Percentiles rank a stretch among this genome's conserved stretches.
These are phyloP conservation scores for Paulownia fortunei DNA, from an alignment of 257 asterid genomes.

Conservation along the genomic window DNA sequence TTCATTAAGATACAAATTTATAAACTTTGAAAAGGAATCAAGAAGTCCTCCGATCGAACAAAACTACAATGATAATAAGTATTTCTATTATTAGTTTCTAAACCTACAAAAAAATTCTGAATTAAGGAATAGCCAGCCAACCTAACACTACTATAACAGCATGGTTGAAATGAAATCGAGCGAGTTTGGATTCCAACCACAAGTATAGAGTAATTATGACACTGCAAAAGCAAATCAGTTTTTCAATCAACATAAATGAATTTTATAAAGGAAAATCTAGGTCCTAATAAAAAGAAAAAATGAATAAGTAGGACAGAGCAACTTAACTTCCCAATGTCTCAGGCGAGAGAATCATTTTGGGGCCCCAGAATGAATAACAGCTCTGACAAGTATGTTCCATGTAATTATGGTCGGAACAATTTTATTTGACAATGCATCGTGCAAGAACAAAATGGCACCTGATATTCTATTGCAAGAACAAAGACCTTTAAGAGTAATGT, in stretches of 20 bases:
- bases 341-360: slow-evolving; percentile 31
- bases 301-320: slow-evolving; percentile 25
- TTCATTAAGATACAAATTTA: no score
- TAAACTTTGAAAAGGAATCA: no score
- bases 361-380: slow-evolving; percentile 55
- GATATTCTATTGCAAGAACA: slow-evolving; percentile 78
- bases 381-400: slow-evolving; percentile 96
- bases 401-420: slow-evolving; percentile 72
- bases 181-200: neutral
- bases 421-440: slow-evolving; percentile 63
- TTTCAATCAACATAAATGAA: slow-evolving; percentile 18
- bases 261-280: slow-evolving; percentile 4
- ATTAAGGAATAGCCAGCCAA: slow-evolving; percentile 18
- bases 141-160: slow-evolving; percentile 22
- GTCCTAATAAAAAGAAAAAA: neutral
- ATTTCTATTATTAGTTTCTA: neutral
- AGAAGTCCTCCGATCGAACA: no score
- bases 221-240: slow-evolving; percentile 21
- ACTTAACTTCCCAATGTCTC: slow-evolving; percentile 39
- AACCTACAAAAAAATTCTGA: neutral
- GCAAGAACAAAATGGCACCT: slow-evolving; percentile 61
- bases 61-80: neutral
- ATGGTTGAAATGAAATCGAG: slow-evolving; percentile 8
- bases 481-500: slow-evolving; percentile 85
- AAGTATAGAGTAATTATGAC: neutral